These are phyloP conservation scores for Cyclocybe aegerita DNA, from an alignment of 768 basidiomycete species.

Conservation along the genomic window DNA sequence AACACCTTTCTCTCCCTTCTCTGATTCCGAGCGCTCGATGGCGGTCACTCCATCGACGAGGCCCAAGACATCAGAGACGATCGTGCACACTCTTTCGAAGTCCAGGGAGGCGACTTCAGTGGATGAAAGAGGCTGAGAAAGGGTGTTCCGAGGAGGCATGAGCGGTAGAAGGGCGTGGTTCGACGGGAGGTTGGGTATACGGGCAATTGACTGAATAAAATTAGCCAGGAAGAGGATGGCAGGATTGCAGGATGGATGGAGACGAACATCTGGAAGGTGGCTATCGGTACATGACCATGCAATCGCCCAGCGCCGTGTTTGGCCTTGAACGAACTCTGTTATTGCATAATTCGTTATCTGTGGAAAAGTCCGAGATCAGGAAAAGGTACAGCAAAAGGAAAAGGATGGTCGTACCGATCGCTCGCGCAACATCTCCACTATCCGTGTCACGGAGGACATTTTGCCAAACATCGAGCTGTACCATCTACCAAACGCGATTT, in stretches of 20 bases:
- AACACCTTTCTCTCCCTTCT: no score
- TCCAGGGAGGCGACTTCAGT: slow-evolving; percentile 1
- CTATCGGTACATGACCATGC: slow-evolving; percentile 76
- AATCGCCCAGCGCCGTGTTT: slow-evolving; percentile 90
- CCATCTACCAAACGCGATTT: slow-evolving; percentile 56
- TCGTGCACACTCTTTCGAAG: not conserved
- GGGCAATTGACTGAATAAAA: slow-evolving; percentile 27
- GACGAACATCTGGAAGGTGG: slow-evolving; percentile 71
- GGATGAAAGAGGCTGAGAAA: slow-evolving; percentile 37
- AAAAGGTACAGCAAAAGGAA: not conserved
- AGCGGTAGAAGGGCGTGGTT: slow-evolving; percentile 46
- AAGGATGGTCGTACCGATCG: slow-evolving; percentile 24
- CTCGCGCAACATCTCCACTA: slow-evolving; percentile 56
- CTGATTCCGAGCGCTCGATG: no score
- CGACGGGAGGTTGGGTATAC: slow-evolving; percentile 24
- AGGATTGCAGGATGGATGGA: not conserved
- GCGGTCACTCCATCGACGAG: slow-evolving; percentile 25
- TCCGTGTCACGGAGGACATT: slow-evolving; percentile 62
- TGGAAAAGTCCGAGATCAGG: not conserved
- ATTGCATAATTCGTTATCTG: slow-evolving; percentile 89
- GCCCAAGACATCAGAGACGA: slow-evolving; percentile 30
- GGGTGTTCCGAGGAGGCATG: slow-evolving; percentile 59
- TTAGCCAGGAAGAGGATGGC: not conserved
- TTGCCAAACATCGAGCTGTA: slow-evolving; percentile 94
- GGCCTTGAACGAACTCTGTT: slow-evolving; percentile 81